Evolutionary conservation across 2,329 filamentous ascomycete genomes (phyloP).

Genomic region (Coleophoma cylindrospora): DNA sequence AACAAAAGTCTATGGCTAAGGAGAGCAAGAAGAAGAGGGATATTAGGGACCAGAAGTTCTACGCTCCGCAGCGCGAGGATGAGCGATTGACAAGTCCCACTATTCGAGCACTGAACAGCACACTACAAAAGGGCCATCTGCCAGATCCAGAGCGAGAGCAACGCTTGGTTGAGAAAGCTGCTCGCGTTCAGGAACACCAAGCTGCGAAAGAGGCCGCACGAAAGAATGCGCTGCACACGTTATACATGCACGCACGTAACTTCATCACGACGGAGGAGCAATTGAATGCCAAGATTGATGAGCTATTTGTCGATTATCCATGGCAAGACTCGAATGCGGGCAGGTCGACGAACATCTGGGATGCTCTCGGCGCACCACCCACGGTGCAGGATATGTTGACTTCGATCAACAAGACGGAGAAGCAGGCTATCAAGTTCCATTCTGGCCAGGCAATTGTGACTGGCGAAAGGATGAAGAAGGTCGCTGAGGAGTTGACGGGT

Average conservation of each 20-base stretch:
- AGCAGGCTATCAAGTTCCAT: slow-evolving; percentile 27
- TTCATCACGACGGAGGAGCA: slow-evolving; percentile 85
- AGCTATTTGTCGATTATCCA: slow-evolving; percentile 59
- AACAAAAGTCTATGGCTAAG: slow-evolving; percentile 29
- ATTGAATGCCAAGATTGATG: slow-evolving; percentile 67
- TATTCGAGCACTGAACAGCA: slow-evolving; percentile 46
- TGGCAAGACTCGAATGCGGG: slow-evolving; percentile 7
- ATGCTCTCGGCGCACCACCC: slow-evolving; percentile 29
- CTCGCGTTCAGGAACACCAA: slow-evolving; percentile 35
- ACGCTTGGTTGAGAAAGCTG: slow-evolving; percentile 41
- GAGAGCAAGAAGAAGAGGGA: slow-evolving; percentile 43
- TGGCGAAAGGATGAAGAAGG: slow-evolving; percentile 54
- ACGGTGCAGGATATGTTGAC: slow-evolving; percentile 42
- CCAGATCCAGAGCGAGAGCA: slow-evolving; percentile 59
- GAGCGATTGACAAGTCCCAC: slow-evolving; percentile 71
- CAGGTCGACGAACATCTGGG: slow-evolving; percentile 23
- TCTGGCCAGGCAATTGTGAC: slow-evolving; percentile 30
- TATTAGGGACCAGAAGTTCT: slow-evolving; percentile 41
- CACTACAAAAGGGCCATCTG: slow-evolving; percentile 43
- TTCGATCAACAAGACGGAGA: slow-evolving; percentile 23
- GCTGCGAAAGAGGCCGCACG: slow-evolving; percentile 52
- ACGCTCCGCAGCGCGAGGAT: slow-evolving; percentile 67
- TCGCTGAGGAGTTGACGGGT: slow-evolving; percentile 64
- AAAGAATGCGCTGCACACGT: slow-evolving; percentile 69
- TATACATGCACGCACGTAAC: slow-evolving; percentile 82